A percentile compares a stretch with the other conserved stretches of the same genome.
Conservation (phyloP, 805 yeast genomes). For the Yamadazyma ubonensis region DNA sequence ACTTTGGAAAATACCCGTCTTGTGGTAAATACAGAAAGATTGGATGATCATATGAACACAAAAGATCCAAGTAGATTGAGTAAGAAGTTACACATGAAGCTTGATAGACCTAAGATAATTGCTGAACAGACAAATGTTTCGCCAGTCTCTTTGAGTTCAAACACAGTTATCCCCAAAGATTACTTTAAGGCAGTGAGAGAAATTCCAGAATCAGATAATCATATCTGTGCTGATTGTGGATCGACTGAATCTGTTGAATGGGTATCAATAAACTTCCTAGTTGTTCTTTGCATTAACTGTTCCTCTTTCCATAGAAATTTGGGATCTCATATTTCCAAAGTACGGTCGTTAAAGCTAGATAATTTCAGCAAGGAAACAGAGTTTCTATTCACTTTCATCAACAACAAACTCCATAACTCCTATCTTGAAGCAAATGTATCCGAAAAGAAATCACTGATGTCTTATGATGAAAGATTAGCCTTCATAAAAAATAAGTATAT, state of each 20-base stretch:
- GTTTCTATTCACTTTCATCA: constrained; percentile 49
- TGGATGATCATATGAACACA: constrained; percentile 8
- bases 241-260: constrained; percentile 68
- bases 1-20: constrained; percentile 58
- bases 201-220: constrained; percentile 52
- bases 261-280: constrained; percentile 75
- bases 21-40: constrained; percentile 11
- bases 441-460: constrained; percentile 19
- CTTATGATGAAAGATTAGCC: constrained; percentile 49
- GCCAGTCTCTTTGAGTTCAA: constrained; percentile 33
- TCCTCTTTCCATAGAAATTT: constrained; percentile 85
- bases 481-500: constrained; percentile 69
- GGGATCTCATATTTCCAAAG: constrained; percentile 79
- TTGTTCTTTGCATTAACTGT: constrained; percentile 78
- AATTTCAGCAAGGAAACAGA: constrained; percentile 59
- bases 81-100: constrained; percentile 9
- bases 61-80: constrained; percentile 9
- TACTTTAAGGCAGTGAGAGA: constrained; percentile 40
- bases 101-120: constrained; percentile 18
- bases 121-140: constrained; percentile 16
- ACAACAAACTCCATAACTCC: constrained; percentile 56
- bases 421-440: constrained; percentile 52
- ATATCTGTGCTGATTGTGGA: constrained; percentile 78
- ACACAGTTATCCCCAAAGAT: constrained; percentile 22
- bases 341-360: constrained; percentile 77